Evolutionary conservation across 1,139 yeast genomes (phyloP).

Genomic region (Sugiyamaella novakii): DNA sequence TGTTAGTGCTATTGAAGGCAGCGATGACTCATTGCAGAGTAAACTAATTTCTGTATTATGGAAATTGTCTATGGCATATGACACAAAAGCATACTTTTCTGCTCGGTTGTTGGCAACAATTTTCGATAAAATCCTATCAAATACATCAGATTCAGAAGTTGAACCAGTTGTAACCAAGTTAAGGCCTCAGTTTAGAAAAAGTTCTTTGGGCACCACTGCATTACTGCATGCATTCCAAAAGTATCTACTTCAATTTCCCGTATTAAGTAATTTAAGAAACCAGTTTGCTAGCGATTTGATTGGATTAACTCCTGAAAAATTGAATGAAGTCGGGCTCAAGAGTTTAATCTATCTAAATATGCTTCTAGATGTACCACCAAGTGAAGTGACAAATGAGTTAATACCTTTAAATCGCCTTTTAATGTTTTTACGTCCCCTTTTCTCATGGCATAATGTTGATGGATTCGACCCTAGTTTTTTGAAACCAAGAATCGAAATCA

Average conservation of each 20-base stretch:
- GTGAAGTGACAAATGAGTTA: slow-evolving; percentile 17
- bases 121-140: slow-evolving; percentile 22
- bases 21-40: background rate
- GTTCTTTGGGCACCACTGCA: slow-evolving; percentile 24
- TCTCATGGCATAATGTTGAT: slow-evolving; percentile 58
- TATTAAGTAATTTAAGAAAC: slow-evolving; percentile 56
- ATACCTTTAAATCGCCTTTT: slow-evolving; percentile 42
- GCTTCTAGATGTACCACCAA: slow-evolving; percentile 43
- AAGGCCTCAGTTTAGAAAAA: slow-evolving; percentile 6
- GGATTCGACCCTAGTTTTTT: slow-evolving; percentile 61
- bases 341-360: slow-evolving; percentile 55
- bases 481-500: slow-evolving; percentile 54
- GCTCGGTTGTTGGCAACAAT: slow-evolving; percentile 25
- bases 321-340: slow-evolving; percentile 41
- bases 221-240: slow-evolving; percentile 27
- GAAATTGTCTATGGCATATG: slow-evolving; percentile 19
- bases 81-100: slow-evolving; percentile 26
- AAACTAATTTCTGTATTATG: slow-evolving; percentile 22
- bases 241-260: slow-evolving; percentile 19
- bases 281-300: slow-evolving; percentile 65
- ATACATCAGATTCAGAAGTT: slow-evolving; percentile 20
- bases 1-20: background rate
- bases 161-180: slow-evolving; percentile 22
- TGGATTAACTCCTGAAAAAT: slow-evolving; percentile 45
- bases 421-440: slow-evolving; percentile 58